A percentile compares a stretch with the other conserved stretches of the same genome.
Conservation (phyloP, 495 filamentous ascomycete species). For the Trichoderma erinaceum region DNA sequence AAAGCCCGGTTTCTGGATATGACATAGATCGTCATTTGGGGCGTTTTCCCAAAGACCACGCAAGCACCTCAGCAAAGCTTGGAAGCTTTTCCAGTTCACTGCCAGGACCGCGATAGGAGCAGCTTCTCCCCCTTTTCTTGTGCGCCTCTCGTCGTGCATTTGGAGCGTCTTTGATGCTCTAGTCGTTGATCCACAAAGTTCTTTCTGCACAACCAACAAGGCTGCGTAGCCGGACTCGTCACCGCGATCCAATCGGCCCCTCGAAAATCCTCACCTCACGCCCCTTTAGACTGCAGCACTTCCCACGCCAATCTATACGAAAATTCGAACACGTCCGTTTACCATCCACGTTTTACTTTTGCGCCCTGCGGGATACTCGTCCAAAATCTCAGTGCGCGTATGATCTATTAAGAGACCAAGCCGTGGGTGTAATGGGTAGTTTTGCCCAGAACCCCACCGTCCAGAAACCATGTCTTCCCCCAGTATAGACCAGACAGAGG, state of each 20-base stretch:
- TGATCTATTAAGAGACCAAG: constrained; percentile 8
- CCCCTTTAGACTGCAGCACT: background rate
- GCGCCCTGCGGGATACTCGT: background rate
- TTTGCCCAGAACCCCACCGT: constrained; percentile 24
- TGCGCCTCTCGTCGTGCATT: background rate
- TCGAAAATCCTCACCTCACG: background rate
- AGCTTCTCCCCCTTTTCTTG: background rate
- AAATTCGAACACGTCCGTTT: background rate
- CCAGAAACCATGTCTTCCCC: constrained; percentile 27
- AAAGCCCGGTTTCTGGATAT: constrained; percentile 1
- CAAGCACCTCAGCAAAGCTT: background rate
- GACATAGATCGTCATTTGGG: constrained; percentile 9
- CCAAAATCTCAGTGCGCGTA: background rate
- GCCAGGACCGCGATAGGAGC: background rate
- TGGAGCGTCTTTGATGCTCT: background rate
- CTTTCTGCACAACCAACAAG: background rate
- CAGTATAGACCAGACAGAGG: constrained; percentile 36
- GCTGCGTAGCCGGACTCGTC: background rate
- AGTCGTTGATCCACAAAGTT: background rate
- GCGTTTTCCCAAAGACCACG: background rate
- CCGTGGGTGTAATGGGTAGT: constrained; percentile 30
- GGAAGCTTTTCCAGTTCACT: background rate
- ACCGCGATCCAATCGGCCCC: constrained; percentile 6
- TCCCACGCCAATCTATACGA: background rate
- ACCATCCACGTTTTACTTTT: background rate